Percentiles rank a stretch among this genome's conserved stretches.
phyloP scores from a whole-genome alignment of 2,329 filamentous ascomycete species.

The Pyrenophora teres region DNA sequence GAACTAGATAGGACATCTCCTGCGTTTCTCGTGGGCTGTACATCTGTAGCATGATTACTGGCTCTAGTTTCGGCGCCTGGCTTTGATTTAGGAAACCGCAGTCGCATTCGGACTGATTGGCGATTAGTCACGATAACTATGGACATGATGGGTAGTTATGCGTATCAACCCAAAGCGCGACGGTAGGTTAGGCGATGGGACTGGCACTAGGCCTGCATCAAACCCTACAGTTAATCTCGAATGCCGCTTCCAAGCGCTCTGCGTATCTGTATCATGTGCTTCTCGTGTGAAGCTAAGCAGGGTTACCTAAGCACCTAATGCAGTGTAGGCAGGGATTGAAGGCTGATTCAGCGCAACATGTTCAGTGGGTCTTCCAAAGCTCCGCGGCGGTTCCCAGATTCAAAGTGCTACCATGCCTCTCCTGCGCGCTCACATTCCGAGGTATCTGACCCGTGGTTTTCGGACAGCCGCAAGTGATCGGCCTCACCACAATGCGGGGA shows the following conservation, averaged over 20 bases:
- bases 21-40: background rate
- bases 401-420: no score
- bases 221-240: no score
- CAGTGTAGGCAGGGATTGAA: no score
- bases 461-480: constrained; percentile 4
- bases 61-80: background rate
- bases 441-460: background rate
- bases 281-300: no score
- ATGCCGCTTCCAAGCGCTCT: no score
- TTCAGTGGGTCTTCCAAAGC: no score
- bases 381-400: no score
- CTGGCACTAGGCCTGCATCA: no score
- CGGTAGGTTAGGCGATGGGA: no score
- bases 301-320: no score
- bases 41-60: background rate
- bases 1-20: background rate
- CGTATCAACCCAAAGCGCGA: background rate
- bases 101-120: background rate
- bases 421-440: background rate
- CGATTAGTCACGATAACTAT: background rate
- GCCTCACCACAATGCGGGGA: constrained; percentile 4
- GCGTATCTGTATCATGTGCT: no score
- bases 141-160: background rate
- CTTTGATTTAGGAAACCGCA: background rate
- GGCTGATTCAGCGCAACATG: no score